Evolutionary conservation across 2,329 filamentous ascomycete species (phyloP).

Genomic region (Neophaeococcomyces mojaviensis): DNA sequence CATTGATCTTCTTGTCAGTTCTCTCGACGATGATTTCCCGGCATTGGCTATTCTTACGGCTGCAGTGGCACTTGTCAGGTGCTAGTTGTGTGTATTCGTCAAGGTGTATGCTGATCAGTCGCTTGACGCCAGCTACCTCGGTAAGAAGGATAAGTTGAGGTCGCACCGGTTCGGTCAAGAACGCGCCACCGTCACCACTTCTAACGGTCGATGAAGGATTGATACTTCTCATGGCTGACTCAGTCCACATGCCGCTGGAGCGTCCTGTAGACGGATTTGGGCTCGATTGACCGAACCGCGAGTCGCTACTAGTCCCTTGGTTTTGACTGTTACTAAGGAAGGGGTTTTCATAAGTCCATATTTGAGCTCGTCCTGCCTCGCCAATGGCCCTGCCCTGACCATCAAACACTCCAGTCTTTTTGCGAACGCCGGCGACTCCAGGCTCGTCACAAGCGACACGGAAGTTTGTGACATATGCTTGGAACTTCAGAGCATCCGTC

Average conservation of each 20-base stretch:
- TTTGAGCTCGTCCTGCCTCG: conserved; percentile 2
- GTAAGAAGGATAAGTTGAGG: conserved; percentile 4
- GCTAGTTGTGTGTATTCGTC: neutral
- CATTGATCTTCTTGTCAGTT: neutral
- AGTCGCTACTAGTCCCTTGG: neutral
- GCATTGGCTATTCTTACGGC: neutral
- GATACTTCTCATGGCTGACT: neutral
- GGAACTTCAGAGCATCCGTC: neutral
- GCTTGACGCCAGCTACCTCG: neutral
- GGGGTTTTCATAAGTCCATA: conserved; percentile 3
- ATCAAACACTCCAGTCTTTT: neutral
- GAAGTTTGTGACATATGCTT: conserved; percentile 2
- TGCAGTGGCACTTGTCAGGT: conserved; percentile 8
- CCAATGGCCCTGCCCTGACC: neutral
- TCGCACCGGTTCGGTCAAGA: neutral
- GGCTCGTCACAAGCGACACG: conserved; percentile 1
- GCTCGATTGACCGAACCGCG: neutral
- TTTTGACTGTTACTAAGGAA: neutral
- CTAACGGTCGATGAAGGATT: neutral
- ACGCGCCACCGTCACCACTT: neutral
- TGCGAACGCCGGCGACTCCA: neutral
- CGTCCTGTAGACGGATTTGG: neutral
- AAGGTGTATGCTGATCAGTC: neutral
- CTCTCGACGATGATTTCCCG: conserved; percentile 1
- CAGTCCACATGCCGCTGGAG: neutral